phyloP scores from a whole-genome alignment of 2,329 filamentous ascomycete species.

The Ceratocystiopsis minuta region DNA sequence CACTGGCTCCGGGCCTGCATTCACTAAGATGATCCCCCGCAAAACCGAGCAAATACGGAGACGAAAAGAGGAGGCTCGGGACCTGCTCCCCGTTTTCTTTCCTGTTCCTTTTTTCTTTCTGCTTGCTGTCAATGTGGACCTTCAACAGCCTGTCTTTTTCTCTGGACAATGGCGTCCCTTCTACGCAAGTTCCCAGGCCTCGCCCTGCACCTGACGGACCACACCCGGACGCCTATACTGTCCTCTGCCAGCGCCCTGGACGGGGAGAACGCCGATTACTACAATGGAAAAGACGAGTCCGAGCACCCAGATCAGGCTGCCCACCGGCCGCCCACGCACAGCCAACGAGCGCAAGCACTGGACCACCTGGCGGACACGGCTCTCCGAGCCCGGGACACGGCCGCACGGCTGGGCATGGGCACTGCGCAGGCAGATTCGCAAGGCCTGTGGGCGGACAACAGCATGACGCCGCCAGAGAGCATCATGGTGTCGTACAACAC shows the following conservation, averaged over 20 bases:
- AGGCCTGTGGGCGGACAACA: constrained; percentile 21
- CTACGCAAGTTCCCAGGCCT: constrained; percentile 32
- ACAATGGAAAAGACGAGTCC: not conserved
- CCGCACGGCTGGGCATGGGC: constrained; percentile 31
- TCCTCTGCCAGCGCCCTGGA: constrained; percentile 19
- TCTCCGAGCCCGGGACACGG: constrained; percentile 33
- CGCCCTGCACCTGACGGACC: constrained; percentile 38
- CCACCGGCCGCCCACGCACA: constrained; percentile 5
- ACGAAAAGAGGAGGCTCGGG: too few relatives aligned
- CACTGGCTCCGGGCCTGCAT: too few relatives aligned
- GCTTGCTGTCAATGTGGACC: too few relatives aligned
- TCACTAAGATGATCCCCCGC: too few relatives aligned
- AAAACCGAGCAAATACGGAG: too few relatives aligned
- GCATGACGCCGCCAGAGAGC: constrained; percentile 32
- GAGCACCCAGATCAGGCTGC: not conserved
- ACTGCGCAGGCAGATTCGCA: not conserved
- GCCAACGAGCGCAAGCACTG: constrained; percentile 25
- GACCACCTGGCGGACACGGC: constrained; percentile 33
- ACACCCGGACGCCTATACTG: constrained; percentile 37
- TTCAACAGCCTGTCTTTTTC: too few relatives aligned
- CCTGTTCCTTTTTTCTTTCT: too few relatives aligned
- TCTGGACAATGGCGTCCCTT: constrained; percentile 23
- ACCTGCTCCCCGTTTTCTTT: too few relatives aligned
- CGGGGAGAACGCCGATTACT: not conserved
- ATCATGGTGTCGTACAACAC: constrained; percentile 39